Evolutionary conservation across 495 filamentous ascomycete genomes (phyloP).

Genomic region (Podospora australis): DNA sequence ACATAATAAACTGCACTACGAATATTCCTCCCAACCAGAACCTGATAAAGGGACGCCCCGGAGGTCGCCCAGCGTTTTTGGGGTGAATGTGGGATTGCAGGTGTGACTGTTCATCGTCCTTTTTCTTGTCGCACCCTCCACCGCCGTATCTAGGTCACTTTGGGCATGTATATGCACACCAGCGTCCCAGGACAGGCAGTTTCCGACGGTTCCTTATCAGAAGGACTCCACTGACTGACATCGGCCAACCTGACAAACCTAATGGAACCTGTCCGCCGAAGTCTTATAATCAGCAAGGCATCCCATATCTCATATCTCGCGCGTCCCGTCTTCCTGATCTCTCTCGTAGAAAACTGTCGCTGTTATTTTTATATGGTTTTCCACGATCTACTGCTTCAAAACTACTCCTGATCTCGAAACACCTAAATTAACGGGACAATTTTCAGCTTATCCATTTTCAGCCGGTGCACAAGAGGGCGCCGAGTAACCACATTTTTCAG

Average conservation of each 20-base stretch:
- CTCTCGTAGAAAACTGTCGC: too few relatives aligned
- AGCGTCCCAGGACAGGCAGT: background rate
- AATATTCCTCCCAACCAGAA: too few relatives aligned
- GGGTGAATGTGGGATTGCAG: too few relatives aligned
- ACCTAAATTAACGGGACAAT: too few relatives aligned
- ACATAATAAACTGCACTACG: too few relatives aligned
- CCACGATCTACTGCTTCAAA: background rate
- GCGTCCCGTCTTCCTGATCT: too few relatives aligned
- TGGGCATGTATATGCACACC: background rate
- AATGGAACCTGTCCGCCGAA: background rate
- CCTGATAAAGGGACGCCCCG: too few relatives aligned
- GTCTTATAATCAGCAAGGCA: background rate
- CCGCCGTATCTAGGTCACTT: background rate
- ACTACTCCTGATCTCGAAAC: background rate
- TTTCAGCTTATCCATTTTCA: background rate
- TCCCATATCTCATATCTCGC: too few relatives aligned
- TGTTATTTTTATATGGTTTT: background rate
- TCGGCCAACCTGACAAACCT: background rate
- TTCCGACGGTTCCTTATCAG: conserved; percentile 1
- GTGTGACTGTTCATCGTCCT: too few relatives aligned
- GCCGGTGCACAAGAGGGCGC: background rate
- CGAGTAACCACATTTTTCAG: background rate
- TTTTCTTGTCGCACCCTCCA: too few relatives aligned
- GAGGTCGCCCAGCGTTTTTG: background rate
- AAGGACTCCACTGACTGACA: conserved; percentile 2